Base-by-base conservation (phyloP, 768 basidiomycete genomes). In the Cyclocybe aegerita region DNA sequence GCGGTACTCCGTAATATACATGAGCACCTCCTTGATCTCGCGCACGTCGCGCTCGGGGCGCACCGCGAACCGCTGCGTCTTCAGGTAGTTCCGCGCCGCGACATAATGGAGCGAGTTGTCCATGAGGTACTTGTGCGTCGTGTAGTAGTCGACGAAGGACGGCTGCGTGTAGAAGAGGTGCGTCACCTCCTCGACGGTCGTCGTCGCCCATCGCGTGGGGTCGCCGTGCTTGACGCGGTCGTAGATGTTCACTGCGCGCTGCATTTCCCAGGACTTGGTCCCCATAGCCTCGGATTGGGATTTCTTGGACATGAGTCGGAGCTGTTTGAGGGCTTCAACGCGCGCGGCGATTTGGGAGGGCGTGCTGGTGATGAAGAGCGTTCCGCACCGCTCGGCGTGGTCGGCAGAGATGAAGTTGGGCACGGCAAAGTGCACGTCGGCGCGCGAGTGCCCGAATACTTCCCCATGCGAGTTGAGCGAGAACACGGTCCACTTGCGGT, bases 41-140 rank as follows among this genome's bases (percentile, higher is more conserved):
- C 77, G 60, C 2, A 88, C 70, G 33, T 90, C 78, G 3, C 70
- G 65, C 41, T 66, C 63, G 0, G 91, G 88, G 2, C 91, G 83
- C 30, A 93, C 79, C 38, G 72, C 58, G 67, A 92, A 88, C 1
- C 56, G 66, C 50, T 83, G 81, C 3, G 68, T 67, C 15, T 66
- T 54, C 17, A 78, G 65, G 60, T 86, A 86, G 39, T 66, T 57
- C 9, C 67, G 60, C 15, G 77, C 66, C 3, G 83, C 77, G 12
- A 83, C 62, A 57, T 85, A 95, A 33, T 79, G 68, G 7, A 70
- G 39, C 2, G 79, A 60, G 14, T 76, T 61, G 6, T 70, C 64
- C 77, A 91, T 82, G 55, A 94, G 70, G 55, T 78, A 77, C 52
- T 80, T 81, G 66, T 94, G 90, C 0, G 82, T 64, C n/a, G 74